Conservation (phyloP, 331 rosid species). For the Saraca asoca region DNA sequence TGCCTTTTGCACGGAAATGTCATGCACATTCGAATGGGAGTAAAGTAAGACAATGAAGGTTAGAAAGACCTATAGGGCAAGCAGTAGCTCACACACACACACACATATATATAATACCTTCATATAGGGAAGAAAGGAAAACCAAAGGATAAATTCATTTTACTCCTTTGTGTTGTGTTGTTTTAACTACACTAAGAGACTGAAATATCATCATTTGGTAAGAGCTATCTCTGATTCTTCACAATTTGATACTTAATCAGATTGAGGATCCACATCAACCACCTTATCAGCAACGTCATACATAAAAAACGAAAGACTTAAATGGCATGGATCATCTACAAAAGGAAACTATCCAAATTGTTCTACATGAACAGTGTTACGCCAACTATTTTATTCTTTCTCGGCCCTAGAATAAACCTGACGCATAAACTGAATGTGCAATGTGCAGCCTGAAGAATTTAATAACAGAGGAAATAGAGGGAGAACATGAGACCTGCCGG, state of each 20-base stretch:
- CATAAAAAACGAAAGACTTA: too few species aligned
- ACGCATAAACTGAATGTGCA: background rate
- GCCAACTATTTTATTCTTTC: too few species aligned
- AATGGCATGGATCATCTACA: slow-evolving; percentile 4
- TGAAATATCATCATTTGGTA: background rate
- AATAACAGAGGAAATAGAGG: slow-evolving; percentile 10
- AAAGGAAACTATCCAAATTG: background rate
- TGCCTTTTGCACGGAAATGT: slow-evolving; percentile 46
- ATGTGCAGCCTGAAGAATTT: background rate
- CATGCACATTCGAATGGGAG: slow-evolving; percentile 32
- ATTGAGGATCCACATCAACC: background rate
- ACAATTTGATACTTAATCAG: slow-evolving; percentile 17
- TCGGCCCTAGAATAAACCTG: too few species aligned
- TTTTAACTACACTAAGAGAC: slow-evolving; percentile 2
- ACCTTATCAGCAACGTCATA: background rate
- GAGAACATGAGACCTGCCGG: slow-evolving; percentile 54
- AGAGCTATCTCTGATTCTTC: background rate
- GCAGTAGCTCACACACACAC: background rate
- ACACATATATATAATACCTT: background rate
- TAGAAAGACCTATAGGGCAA: slow-evolving; percentile 15
- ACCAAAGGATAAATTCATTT: slow-evolving; percentile 11
- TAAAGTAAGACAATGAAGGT: slow-evolving; percentile 25
- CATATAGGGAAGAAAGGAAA: background rate
- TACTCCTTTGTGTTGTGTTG: slow-evolving; percentile 11
- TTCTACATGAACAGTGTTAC: too few species aligned